Base-by-base conservation (phyloP, 2,329 filamentous ascomycete genomes). In the Pseudogymnoascus sp. region DNA sequence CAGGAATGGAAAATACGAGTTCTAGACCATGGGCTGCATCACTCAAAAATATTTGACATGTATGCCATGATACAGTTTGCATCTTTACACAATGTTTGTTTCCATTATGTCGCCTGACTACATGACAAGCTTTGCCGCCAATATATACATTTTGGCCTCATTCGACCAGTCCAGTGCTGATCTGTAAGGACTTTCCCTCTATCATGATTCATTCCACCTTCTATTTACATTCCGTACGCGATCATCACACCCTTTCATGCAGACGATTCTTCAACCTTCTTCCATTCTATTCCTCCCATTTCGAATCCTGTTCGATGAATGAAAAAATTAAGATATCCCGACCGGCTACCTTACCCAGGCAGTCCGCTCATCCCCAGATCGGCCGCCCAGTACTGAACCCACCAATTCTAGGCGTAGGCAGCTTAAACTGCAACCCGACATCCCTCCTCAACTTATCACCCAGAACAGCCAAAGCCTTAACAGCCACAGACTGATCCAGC, bases 401-500 rank as follows among this genome's bases (percentile, higher is more conserved):
- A 8, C 55, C 37, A 7, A 59, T 40, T 5, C 31, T 40, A 3
- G 55, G 55, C 8, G 55, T 59, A 23, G 55, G 55, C 16, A 38
- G 55, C 18, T 37, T 37, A 59, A 59, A 59, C 31, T 77, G 73
- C 61, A 86, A 66, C 0, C 83, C 83, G 5, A 76, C 75, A 64
- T 83, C 79, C 40, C 74, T 74, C 65, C 77, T 77, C n/a, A 86
- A 72, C 11, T 83, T 74, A 64, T 83, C 79, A 1, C 79, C 83
- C 49, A 86, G 70, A 0, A 85, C 82, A 62, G 77, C 73, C 49
- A 88, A 71, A 4, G 81, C 81, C 40, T 77, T 77, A 1, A 81
- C 81, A 1, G 80, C 82, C 1, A 78, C 74, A 1, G 79, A 80
- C 61, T 79, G 78, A 18, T 76, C 73, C 1, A 37, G 74, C 0